phyloP scores from a whole-genome alignment of 768 basidiomycete species.

The Trametes maxima region DNA sequence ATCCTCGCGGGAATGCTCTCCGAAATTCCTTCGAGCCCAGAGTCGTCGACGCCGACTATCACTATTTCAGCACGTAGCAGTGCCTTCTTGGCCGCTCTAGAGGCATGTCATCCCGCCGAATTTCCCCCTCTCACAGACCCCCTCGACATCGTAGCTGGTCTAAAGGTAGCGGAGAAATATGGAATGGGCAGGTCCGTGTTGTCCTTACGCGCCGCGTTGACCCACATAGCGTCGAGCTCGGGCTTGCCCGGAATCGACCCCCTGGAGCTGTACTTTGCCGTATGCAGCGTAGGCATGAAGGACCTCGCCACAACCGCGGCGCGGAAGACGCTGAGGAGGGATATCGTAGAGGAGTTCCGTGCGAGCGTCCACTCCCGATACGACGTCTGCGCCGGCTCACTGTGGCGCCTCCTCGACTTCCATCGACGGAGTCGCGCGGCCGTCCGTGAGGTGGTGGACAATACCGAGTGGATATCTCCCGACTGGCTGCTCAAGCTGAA shows the following conservation, averaged over 20 bases:
- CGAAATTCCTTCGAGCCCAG: conserved; percentile 40
- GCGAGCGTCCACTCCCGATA: neutral
- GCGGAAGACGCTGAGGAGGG: neutral
- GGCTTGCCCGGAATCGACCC: neutral
- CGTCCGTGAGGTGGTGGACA: neutral
- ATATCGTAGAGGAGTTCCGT: neutral
- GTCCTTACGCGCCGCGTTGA: neutral
- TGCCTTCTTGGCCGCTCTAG: conserved; percentile 33
- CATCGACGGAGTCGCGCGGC: conserved; percentile 6
- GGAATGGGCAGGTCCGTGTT: neutral
- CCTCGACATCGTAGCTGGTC: neutral
- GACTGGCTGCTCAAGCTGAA: conserved; percentile 2
- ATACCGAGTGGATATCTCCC: neutral
- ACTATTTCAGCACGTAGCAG: conserved; percentile 32
- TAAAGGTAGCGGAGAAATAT: conserved; percentile 11
- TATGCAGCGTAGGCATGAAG: neutral
- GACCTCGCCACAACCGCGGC: conserved; percentile 4
- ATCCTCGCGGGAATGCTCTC: conserved; percentile 59
- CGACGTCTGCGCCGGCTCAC: neutral
- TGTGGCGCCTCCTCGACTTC: conserved; percentile 12
- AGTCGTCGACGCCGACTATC: conserved; percentile 32
- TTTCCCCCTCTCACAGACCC: neutral
- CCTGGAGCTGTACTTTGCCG: conserved; percentile 8
- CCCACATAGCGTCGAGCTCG: neutral
- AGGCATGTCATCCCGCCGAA: conserved; percentile 18